Percentiles rank a stretch among this genome's conserved stretches.
These are phyloP conservation scores for Phyllosticta citriasiana DNA, from an alignment of 2,329 filamentous ascomycete genomes.

Conservation along the genomic window DNA sequence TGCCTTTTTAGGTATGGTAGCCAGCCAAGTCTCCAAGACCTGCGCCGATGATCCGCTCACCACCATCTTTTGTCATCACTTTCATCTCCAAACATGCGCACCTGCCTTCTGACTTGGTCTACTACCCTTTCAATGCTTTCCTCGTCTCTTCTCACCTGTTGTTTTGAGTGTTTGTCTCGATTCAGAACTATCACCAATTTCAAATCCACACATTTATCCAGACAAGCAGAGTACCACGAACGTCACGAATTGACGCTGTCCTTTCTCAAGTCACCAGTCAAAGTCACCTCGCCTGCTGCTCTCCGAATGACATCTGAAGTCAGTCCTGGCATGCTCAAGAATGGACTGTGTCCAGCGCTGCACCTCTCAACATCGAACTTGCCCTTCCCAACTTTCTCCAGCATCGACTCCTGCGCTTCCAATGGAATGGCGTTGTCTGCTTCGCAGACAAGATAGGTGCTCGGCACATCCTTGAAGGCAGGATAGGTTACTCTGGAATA, in stretches of 20 bases:
- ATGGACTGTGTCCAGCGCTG: slow-evolving; percentile 32
- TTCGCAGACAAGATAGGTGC: slow-evolving; percentile 27
- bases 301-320: slow-evolving; percentile 10
- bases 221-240: not conserved
- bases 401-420: slow-evolving; percentile 23
- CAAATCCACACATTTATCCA: not conserved
- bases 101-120: no score
- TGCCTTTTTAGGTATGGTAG: not conserved
- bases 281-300: not conserved
- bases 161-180: not conserved
- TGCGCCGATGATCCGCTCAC: not conserved
- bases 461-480: slow-evolving; percentile 27
- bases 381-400: slow-evolving; percentile 17
- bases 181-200: not conserved
- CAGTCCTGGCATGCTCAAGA: slow-evolving; percentile 28
- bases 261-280: not conserved
- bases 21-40: not conserved
- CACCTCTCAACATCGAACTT: slow-evolving; percentile 19
- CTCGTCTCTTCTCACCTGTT: no score
- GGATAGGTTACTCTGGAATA: slow-evolving; percentile 18
- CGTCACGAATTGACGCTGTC: not conserved
- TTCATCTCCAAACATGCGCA: not conserved
- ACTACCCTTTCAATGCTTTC: no score
- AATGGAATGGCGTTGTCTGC: slow-evolving; percentile 26
- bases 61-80: not conserved